Percentiles rank a stretch among this genome's conserved stretches.
These are phyloP conservation scores for Spinacia oleracea DNA, from an alignment of 179 eudicot species.

Conservation along the genomic window DNA sequence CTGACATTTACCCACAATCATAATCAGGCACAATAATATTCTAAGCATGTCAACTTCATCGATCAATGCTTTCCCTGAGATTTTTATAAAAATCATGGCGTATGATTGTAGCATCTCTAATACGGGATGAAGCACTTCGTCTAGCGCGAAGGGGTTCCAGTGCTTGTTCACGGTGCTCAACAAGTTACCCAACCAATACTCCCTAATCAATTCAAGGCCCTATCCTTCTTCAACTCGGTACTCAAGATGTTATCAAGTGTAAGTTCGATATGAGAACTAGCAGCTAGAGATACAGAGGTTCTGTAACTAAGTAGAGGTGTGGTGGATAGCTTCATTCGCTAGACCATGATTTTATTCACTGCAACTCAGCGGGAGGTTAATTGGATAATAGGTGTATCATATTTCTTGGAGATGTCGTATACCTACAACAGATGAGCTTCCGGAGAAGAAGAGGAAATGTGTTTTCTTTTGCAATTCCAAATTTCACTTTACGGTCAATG, in stretches of 20 bases:
- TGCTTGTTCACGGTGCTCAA: neutral
- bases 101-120: conserved; percentile 2
- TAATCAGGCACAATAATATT: conserved; percentile 2
- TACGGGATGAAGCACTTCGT: neutral
- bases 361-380: neutral
- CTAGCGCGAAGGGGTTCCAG: neutral
- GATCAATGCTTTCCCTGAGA: neutral
- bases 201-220: neutral
- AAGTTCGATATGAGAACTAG: neutral
- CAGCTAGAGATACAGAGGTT: neutral
- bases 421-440: too few relatives aligned
- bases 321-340: neutral
- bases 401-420: too few relatives aligned
- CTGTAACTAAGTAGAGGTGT: neutral
- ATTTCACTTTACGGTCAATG: too few relatives aligned
- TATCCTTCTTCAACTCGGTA: neutral
- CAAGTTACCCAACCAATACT: neutral
- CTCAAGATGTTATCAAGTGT: neutral
- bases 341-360: neutral
- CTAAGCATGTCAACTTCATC: neutral
- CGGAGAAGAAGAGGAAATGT: too few relatives aligned
- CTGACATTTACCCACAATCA: conserved; percentile 35
- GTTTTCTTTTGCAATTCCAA: too few relatives aligned
- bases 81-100: too few relatives aligned
- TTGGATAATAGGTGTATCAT: too few relatives aligned